A percentile compares a stretch with the other conserved stretches of the same genome.
These are phyloP conservation scores for Botrytis fragariae DNA, from an alignment of 2,329 filamentous ascomycete species.

Conservation along the genomic window DNA sequence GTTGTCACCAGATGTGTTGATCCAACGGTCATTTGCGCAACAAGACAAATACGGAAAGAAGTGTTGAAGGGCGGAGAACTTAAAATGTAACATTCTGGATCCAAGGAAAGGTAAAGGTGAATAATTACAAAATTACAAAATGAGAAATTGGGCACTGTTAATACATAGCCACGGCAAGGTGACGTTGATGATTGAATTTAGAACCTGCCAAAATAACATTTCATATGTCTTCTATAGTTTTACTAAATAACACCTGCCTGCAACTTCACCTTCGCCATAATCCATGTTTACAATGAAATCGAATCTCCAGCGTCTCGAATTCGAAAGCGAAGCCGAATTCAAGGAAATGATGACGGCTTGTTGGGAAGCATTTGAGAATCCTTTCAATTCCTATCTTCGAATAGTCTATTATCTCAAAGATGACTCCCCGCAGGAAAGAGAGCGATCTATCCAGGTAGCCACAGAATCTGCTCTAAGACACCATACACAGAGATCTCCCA, in stretches of 20 bases:
- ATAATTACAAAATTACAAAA: not conserved
- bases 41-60: not conserved
- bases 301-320: not conserved
- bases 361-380: not conserved
- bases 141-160: not conserved
- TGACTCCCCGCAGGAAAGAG: not conserved
- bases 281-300: not conserved
- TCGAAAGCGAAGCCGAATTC: not conserved
- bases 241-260: not conserved
- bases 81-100: not conserved
- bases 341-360: not conserved
- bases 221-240: too few relatives aligned
- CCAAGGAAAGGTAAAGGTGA: not conserved
- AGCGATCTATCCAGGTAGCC: not conserved
- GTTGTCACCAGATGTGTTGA: not conserved
- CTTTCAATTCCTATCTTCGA: not conserved
- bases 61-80: not conserved
- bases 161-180: not conserved
- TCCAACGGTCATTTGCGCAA: not conserved
- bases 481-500: not conserved
- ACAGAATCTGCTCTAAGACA: not conserved
- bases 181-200: not conserved
- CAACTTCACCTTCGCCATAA: not conserved
- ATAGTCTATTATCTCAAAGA: not conserved
- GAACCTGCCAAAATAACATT: not conserved